Percentiles rank a stretch among this genome's conserved stretches.
Conservation (phyloP, 306 rosid genomes). For the Vachellia collinsii region DNA sequence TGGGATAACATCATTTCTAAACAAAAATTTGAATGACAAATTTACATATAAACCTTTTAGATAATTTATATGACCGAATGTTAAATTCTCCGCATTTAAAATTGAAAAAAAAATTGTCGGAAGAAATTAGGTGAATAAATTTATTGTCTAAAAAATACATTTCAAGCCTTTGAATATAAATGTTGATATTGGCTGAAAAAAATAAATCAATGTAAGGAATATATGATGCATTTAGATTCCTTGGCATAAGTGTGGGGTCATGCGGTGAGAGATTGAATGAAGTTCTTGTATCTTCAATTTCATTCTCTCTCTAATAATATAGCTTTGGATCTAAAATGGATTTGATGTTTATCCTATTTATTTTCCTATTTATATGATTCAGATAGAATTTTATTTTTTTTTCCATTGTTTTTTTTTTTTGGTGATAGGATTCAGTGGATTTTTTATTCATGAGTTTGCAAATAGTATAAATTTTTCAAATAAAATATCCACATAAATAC, state of each 20-base stretch:
- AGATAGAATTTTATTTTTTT: neutral
- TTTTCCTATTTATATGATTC: neutral
- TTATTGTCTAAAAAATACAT: no score
- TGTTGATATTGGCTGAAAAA: neutral
- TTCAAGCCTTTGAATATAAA: neutral
- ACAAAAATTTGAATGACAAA: no score
- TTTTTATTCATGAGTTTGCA: neutral
- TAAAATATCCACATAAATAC: no score
- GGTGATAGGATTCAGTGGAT: neutral
- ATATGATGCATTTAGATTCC: neutral
- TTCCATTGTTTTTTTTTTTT: neutral
- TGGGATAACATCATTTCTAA: no score
- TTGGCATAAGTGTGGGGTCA: neutral
- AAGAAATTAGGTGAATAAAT: no score
- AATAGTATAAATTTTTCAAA: neutral
- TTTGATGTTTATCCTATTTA: neutral
- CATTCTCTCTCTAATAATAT: neutral
- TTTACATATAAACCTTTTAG: no score
- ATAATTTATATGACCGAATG: no score
- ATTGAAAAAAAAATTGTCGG: no score
- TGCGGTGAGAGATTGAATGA: neutral
- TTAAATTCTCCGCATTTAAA: no score
- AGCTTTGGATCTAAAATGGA: neutral
- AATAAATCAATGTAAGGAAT: neutral
- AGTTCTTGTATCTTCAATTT: neutral